A percentile compares a stretch with the other conserved stretches of the same genome.
These are phyloP conservation scores for Calycina marina DNA, from an alignment of 2,329 filamentous ascomycete genomes.

Conservation along the genomic window DNA sequence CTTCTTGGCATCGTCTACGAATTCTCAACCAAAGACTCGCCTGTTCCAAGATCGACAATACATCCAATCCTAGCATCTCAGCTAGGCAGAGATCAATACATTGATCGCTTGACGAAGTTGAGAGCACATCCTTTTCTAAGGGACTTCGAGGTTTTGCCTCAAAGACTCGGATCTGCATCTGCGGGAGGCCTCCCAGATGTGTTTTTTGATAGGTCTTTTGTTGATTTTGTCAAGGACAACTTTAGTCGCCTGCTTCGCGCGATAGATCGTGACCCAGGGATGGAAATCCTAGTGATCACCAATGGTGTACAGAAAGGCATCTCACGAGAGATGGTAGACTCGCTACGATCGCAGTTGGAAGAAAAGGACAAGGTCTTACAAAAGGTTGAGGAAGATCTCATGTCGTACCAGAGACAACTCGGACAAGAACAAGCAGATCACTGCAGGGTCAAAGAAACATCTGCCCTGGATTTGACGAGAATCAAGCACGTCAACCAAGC, in stretches of 20 bases:
- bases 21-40: slow-evolving; percentile 94
- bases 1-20: slow-evolving; percentile 85
- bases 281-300: slow-evolving; percentile 68
- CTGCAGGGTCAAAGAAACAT: slow-evolving; percentile 46
- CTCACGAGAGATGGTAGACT: slow-evolving; percentile 85
- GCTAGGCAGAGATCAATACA: slow-evolving; percentile 75
- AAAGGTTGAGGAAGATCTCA: slow-evolving; percentile 30
- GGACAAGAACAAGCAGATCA: slow-evolving; percentile 64
- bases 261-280: slow-evolving; percentile 78
- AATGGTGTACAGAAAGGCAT: slow-evolving; percentile 79
- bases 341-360: slow-evolving; percentile 60
- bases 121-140: slow-evolving; percentile 66
- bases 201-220: slow-evolving; percentile 72
- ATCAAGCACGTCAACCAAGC: slow-evolving; percentile 45
- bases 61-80: slow-evolving; percentile 64
- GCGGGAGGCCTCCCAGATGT: slow-evolving; percentile 55
- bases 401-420: slow-evolving; percentile 36
- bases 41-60: slow-evolving; percentile 66
- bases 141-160: slow-evolving; percentile 77
- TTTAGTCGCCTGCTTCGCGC: slow-evolving; percentile 73
- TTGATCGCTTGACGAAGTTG: slow-evolving; percentile 65
- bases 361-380: slow-evolving; percentile 46
- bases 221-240: slow-evolving; percentile 93
- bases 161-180: slow-evolving; percentile 41
- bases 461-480: slow-evolving; percentile 33